These are phyloP conservation scores for Endoconidiophora laricicola DNA, from an alignment of 2,329 filamentous ascomycete genomes.

Conservation along the genomic window DNA sequence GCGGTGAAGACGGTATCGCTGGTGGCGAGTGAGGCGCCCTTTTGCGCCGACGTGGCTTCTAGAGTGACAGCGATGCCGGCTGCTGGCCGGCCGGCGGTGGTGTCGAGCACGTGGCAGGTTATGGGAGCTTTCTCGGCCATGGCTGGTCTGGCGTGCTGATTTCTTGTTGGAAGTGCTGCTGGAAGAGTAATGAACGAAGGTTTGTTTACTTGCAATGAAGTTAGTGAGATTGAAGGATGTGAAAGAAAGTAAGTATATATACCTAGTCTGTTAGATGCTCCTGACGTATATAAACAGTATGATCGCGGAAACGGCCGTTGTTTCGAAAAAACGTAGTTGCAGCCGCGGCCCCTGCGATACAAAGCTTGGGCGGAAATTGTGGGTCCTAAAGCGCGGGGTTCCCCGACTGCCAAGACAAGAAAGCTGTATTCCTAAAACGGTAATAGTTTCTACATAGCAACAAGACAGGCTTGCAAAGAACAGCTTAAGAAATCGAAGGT, in stretches of 20 bases:
- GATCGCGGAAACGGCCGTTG: too few species aligned
- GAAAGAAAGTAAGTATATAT: neutral
- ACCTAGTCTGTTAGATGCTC: neutral
- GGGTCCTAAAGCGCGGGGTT: slow-evolving; percentile 10
- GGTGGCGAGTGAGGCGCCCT: neutral
- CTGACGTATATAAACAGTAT: neutral
- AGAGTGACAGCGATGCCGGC: slow-evolving; percentile 50
- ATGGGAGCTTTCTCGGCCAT: slow-evolving; percentile 42
- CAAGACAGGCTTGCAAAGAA: neutral
- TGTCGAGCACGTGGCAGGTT: slow-evolving; percentile 79
- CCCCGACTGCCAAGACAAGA: slow-evolving; percentile 2
- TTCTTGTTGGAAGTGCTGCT: neutral
- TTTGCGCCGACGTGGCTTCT: slow-evolving; percentile 23
- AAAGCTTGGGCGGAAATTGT: slow-evolving; percentile 3
- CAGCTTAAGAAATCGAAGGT: too few species aligned
- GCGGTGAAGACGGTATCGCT: slow-evolving; percentile 35
- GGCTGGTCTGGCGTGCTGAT: slow-evolving; percentile 5
- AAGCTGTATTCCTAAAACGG: slow-evolving; percentile 1
- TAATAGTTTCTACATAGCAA: neutral
- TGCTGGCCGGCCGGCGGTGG: slow-evolving; percentile 54
- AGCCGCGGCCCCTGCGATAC: neutral
- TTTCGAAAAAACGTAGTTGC: too few species aligned
- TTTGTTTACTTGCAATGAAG: neutral
- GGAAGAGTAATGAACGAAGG: neutral
- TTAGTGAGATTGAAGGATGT: neutral